Evolutionary conservation across 306 rosid genomes (phyloP), one percentile per base, ranked within the genome.

Genomic region (Senna siamea): DNA sequence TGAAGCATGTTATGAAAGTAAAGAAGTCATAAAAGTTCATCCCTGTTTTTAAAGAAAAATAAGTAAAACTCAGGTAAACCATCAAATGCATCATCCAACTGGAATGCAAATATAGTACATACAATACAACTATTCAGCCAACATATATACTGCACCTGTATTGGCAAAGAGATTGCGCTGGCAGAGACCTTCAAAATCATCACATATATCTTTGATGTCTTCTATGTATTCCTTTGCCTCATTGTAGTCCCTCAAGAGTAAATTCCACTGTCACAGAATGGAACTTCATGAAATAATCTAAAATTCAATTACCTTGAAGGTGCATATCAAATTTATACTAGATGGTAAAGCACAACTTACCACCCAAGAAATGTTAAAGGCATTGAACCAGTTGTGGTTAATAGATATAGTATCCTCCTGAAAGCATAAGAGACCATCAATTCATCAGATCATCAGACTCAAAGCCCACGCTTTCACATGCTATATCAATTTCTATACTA

Each of bases 301-400:
- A n/a, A 67, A 70, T 80, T 66, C 30, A 60, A 52, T 43, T 56
- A 77, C 40, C 57, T 54, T 26, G 32, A 72, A 53, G 30, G 50
- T 54, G 66, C 68, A 9, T 79, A 38, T 19, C 12, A 67, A 60
- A 72, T 75, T 26, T 70, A 59, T 72, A 66, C 63, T 80, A 30
- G 28, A 80, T 38, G 10, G 15, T 58, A 58, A 52, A 78, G 81
- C 59, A 65, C 30, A 64, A 73, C 86, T 84, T 85, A 94, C 97
- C 90, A 88, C 92, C 96, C 93, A 87, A 76, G 81, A 67, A 66
- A 94, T 93, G 89, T 85, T 94, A 85, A 78, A 83, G 61, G 83
- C 88, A 54, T 92, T 94, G 89, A 94, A 92, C 96, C 99, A 94
- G 77, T 94, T 94, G 90, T 92, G 96, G 82, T 94, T 89, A 74